phyloP scores from a whole-genome alignment of 495 filamentous ascomycete species.

The Annulohypoxylon stygium region DNA sequence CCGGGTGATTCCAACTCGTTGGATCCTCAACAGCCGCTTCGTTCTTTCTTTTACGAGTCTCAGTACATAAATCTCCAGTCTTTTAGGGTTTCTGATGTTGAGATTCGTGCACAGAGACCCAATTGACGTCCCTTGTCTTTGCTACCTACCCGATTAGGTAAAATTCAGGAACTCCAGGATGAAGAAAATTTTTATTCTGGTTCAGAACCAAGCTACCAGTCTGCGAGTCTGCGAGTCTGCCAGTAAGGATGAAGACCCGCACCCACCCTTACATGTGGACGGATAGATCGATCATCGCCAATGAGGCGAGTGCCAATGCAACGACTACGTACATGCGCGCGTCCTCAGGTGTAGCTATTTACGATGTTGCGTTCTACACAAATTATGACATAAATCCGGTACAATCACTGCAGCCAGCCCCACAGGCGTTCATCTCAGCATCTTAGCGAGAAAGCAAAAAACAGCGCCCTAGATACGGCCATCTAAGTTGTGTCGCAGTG shows the following conservation, averaged over 20 bases:
- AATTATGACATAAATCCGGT: slow-evolving; percentile 32
- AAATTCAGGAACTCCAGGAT: slow-evolving; percentile 25
- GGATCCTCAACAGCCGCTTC: slow-evolving; percentile 6
- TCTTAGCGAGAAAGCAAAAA: slow-evolving; percentile 24
- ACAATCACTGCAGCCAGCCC: slow-evolving; percentile 32
- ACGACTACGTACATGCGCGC: slow-evolving; percentile 19
- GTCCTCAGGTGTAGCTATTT: slow-evolving; percentile 28
- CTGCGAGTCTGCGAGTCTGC: background rate
- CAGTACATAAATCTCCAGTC: background rate
- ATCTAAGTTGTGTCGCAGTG: slow-evolving; percentile 32
- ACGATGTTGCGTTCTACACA: slow-evolving; percentile 31
- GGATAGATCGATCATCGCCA: slow-evolving; percentile 36
- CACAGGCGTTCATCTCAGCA: slow-evolving; percentile 19
- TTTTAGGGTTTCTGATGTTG: background rate
- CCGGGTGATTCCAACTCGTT: slow-evolving; percentile 11
- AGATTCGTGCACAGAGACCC: background rate
- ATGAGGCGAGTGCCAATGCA: slow-evolving; percentile 31
- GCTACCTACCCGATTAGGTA: slow-evolving; percentile 20
- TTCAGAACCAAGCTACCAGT: slow-evolving; percentile 9
- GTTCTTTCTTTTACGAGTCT: background rate
- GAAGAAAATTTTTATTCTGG: slow-evolving; percentile 17
- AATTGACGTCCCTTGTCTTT: slow-evolving; percentile 9
- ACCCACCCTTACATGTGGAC: slow-evolving; percentile 15
- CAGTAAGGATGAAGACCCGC: slow-evolving; percentile 17
- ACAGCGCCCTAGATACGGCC: slow-evolving; percentile 19